Percentiles rank a stretch among this genome's conserved stretches.
These are phyloP conservation scores for Moesziomyces antarcticus DNA, from an alignment of 1,284 basidiomycete species.

Conservation along the genomic window DNA sequence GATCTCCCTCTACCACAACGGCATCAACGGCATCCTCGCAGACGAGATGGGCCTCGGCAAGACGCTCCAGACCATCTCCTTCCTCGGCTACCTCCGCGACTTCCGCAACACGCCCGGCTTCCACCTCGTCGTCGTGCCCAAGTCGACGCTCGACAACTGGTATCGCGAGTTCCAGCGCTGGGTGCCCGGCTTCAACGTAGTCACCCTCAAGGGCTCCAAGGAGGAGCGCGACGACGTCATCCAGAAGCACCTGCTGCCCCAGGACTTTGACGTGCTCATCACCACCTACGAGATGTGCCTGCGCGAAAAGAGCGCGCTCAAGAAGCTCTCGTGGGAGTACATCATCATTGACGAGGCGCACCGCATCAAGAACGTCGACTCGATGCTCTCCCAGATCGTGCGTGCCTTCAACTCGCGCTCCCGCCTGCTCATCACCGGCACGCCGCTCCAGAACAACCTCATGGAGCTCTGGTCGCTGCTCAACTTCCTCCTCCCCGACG, in stretches of 20 bases:
- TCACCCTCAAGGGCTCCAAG: conserved; percentile 85
- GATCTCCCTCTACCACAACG: conserved; percentile 68
- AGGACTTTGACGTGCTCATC: conserved; percentile 93
- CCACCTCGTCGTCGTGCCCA: conserved; percentile 95
- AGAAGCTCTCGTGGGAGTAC: conserved; percentile 97
- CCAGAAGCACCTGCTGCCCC: conserved; percentile 79
- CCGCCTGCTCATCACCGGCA: conserved; percentile 93
- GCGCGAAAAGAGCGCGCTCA: conserved; percentile 89
- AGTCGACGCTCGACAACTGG: conserved; percentile 98
- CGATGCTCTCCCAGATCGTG: conserved; percentile 93
- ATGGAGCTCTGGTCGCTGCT: conserved; percentile 96
- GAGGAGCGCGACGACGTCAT: conserved; percentile 89
- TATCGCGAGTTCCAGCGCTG: conserved; percentile 89
- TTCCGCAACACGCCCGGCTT: conserved; percentile 81
- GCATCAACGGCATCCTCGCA: conserved; percentile 63
- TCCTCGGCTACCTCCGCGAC: conserved; percentile 93
- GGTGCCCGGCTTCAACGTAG: conserved; percentile 84
- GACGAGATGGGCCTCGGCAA: conserved; percentile 89
- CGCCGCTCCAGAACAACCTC: conserved; percentile 95
- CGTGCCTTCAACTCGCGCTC: conserved; percentile 89
- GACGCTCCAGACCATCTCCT: conserved; percentile 97
- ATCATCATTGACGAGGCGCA: conserved; percentile 99
- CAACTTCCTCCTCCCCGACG: conserved; percentile 76
- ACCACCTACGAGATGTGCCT: conserved; percentile 98
- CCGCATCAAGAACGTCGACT: conserved; percentile 99